Percentiles rank a stretch among this genome's conserved stretches.
Conservation (phyloP, 1,284 basidiomycete species). For the Pholiota adiposa region DNA sequence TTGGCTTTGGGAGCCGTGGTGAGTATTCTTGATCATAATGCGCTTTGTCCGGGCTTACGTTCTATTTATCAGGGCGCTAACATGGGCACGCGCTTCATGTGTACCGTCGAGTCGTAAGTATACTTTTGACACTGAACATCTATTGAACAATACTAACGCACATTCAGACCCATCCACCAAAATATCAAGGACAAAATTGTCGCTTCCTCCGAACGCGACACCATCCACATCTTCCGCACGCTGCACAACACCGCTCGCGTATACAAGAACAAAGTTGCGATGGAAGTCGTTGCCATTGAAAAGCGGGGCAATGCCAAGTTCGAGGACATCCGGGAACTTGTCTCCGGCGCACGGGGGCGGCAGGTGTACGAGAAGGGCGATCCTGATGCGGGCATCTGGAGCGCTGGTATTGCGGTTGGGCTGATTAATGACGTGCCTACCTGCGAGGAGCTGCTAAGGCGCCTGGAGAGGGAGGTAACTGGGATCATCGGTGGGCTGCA, state of each 20-base stretch:
- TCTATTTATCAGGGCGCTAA: conserved; percentile 68
- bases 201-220: conserved; percentile 79
- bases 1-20: conserved; percentile 84
- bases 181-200: conserved; percentile 93
- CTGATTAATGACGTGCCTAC: conserved; percentile 89
- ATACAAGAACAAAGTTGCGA: conserved; percentile 83
- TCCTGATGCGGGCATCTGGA: conserved; percentile 89
- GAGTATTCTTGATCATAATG: conserved; percentile 33
- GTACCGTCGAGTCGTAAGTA: conserved; percentile 71
- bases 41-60: conserved; percentile 2
- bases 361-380: conserved; percentile 88
- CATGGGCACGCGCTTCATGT: conserved; percentile 94
- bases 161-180: conserved; percentile 79
- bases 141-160: conserved; percentile 6
- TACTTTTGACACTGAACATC: no score
- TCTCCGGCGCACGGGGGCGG: conserved; percentile 79
- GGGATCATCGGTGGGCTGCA: conserved; percentile 63
- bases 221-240: conserved; percentile 89
- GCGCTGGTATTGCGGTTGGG: conserved; percentile 78
- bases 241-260: conserved; percentile 89
- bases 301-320: conserved; percentile 85
- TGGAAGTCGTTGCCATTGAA: conserved; percentile 86
- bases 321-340: conserved; percentile 82
- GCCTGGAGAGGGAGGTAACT: conserved; percentile 82
- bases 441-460: conserved; percentile 74